Conservation (phyloP, 163 green algal genomes). For the Scenedesmus sp. region DNA sequence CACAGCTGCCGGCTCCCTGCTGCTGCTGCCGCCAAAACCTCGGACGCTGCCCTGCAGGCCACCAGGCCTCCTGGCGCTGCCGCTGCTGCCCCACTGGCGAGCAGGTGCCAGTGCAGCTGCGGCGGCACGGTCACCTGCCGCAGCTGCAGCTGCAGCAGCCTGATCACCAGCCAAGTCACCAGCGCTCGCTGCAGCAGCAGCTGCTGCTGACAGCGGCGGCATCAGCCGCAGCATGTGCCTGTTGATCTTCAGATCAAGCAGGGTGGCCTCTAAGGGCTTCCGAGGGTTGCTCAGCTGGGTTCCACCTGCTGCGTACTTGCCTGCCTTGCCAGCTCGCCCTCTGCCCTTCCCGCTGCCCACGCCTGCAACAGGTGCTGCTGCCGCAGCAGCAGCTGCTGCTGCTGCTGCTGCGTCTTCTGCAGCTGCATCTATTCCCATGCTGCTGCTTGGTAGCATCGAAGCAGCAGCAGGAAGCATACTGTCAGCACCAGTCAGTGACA, state of each 20-base stretch:
- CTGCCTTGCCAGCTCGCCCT: neutral
- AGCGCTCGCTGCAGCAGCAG: neutral
- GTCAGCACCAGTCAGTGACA: neutral
- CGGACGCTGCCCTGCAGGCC: neutral
- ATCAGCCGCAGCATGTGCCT: constrained; percentile 49
- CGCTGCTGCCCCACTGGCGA: neutral
- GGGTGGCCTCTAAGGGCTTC: neutral
- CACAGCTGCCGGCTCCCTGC: constrained; percentile 18
- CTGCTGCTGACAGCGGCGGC: neutral
- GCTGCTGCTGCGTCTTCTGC: neutral
- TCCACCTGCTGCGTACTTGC: neutral
- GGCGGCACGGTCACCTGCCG: constrained; percentile 19
- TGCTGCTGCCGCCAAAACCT: constrained; percentile 3
- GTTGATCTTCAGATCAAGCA: constrained; percentile 6
- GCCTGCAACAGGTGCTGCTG: neutral
- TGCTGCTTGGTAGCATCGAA: neutral
- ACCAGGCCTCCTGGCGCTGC: constrained; percentile 1
- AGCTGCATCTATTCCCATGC: neutral
- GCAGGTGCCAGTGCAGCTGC: neutral
- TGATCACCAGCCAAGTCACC: neutral
- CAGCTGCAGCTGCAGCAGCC: constrained; percentile 34
- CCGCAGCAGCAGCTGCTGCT: constrained; percentile 5
- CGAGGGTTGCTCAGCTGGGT: constrained; percentile 19
- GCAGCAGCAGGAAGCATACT: constrained; percentile 1
- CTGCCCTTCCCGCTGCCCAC: neutral